Conservation (phyloP, 495 filamentous ascomycete genomes). For the Arthonia radiata region DNA sequence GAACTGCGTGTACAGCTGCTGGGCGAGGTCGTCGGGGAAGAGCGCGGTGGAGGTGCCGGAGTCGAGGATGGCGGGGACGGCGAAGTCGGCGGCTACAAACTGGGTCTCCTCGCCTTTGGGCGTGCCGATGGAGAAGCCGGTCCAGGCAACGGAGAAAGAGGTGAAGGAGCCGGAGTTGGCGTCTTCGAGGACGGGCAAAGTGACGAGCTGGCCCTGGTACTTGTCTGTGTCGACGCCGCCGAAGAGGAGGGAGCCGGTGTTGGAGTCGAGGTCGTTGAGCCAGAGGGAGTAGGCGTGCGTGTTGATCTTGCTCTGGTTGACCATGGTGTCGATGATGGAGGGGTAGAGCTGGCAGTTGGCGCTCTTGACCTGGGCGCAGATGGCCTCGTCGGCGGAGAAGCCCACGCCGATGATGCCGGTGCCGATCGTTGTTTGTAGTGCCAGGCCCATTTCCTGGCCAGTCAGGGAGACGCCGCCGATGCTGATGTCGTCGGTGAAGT, state of each 20-base stretch:
- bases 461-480: slow-evolving; percentile 37
- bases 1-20: slow-evolving; percentile 6
- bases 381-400: slow-evolving; percentile 58
- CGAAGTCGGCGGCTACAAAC: slow-evolving; percentile 26
- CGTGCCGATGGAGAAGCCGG: background rate
- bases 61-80: slow-evolving; percentile 56
- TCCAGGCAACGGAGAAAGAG: background rate
- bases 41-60: slow-evolving; percentile 55
- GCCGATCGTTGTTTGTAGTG: slow-evolving; percentile 40
- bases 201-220: no score
- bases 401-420: slow-evolving; percentile 86
- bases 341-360: slow-evolving; percentile 37
- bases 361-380: slow-evolving; percentile 38
- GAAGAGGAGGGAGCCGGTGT: no score
- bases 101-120: slow-evolving; percentile 22
- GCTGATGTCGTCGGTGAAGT: slow-evolving; percentile 51
- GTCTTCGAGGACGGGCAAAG: no score
- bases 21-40: slow-evolving; percentile 44
- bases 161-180: slow-evolving; percentile 1
- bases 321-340: slow-evolving; percentile 58
- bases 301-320: slow-evolving; percentile 40
- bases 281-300: slow-evolving; percentile 78
- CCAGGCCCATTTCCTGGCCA: slow-evolving; percentile 66
- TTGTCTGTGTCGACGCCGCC: no score
- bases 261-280: slow-evolving; percentile 51